Percentiles rank a stretch among this genome's conserved stretches.
Evolutionary conservation across 495 filamentous ascomycete genomes (phyloP).

Genomic region (Aspergillus sparsus): DNA sequence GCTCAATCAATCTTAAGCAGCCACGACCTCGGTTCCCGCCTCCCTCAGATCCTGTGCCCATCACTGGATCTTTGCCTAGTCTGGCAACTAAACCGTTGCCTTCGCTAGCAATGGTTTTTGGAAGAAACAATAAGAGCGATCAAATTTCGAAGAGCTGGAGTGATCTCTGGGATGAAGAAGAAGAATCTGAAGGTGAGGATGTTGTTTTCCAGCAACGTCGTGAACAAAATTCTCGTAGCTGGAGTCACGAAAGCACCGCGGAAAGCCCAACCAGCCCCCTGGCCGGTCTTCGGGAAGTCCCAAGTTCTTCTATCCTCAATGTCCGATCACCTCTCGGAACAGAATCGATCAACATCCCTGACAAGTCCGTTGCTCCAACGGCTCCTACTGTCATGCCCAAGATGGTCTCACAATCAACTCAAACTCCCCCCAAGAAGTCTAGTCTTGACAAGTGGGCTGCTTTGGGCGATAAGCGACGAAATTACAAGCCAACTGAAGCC

Average conservation of each 20-base stretch:
- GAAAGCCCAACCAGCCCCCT: conserved; percentile 31
- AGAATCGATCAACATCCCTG: conserved; percentile 36
- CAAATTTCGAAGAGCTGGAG: conserved; percentile 94
- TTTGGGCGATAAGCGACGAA: conserved; percentile 77
- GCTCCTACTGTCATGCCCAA: conserved; percentile 66
- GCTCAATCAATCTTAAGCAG: conserved; percentile 57
- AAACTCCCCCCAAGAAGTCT: conserved; percentile 54
- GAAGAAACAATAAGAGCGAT: conserved; percentile 67
- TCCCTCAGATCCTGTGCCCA: conserved; percentile 55
- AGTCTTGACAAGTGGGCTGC: conserved; percentile 83
- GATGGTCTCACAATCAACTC: conserved; percentile 54
- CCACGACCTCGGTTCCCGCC: conserved; percentile 39
- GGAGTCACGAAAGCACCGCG: conserved; percentile 72
- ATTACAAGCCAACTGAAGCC: conserved; percentile 53
- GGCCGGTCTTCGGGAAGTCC: conserved; percentile 43
- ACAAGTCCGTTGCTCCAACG: conserved; percentile 54
- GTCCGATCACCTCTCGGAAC: conserved; percentile 26
- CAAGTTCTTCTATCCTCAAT: conserved; percentile 54
- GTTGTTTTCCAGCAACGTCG: conserved; percentile 59
- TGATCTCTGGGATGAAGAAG: conserved; percentile 92
- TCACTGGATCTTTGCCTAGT: conserved; percentile 78
- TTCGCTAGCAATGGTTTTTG: conserved; percentile 75
- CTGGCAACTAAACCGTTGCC: conserved; percentile 63
- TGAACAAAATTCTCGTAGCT: conserved; percentile 76
- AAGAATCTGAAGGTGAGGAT: conserved; percentile 68